Base-by-base conservation (phyloP, 345 rosid species). In the Aquilaria yunnanensis region DNA sequence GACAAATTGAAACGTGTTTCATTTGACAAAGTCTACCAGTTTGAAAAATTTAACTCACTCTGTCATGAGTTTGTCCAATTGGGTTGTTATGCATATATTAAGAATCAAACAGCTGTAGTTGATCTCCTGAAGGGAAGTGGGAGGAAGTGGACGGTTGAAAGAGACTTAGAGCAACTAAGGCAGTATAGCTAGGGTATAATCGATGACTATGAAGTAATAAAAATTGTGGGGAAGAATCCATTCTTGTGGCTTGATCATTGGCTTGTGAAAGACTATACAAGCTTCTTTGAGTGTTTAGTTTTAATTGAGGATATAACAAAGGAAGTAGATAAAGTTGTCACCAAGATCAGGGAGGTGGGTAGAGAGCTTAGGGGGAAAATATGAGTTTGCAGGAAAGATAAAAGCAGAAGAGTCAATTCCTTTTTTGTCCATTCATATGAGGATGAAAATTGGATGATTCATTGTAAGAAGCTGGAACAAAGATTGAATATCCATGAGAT, bases 221-320 rank as follows among this genome's bases (percentile, higher is more conserved):
- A 84, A 47, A 65, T 94, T 23, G 76, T 70, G 1, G 96, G 93
- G 32, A 94, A 94, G 73, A 94, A 91, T 63, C 96, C 99, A 0
- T 94, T 94, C 74, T 62, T 94, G 72, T 94, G 99, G 99, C 97
- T 90, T 14, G 99, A 94, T 73, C 99, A 94, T 70, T 94, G 99
- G 99, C 88, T 96, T 0, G 88, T 91, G 14, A 75, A 74, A 71
- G 96, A 94, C 63, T 94, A 94, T 64, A 97, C 96, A 5, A 86
- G 70, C 71, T 74, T 88, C 52, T 84, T 94, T 69, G 97, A 91
- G 67, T 91, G 99, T 65, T 80, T 94, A 67, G 87, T 72, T 51
- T 81, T 94, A 54, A 84, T 89, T 0, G 86, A 85, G 47, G 97
- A 87, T 66, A 84, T 90, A 65, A 57, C 81, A 0, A 78, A 67